These are phyloP conservation scores for Cercospora nicotianae DNA, from an alignment of 2,329 filamentous ascomycete species.

Conservation along the genomic window DNA sequence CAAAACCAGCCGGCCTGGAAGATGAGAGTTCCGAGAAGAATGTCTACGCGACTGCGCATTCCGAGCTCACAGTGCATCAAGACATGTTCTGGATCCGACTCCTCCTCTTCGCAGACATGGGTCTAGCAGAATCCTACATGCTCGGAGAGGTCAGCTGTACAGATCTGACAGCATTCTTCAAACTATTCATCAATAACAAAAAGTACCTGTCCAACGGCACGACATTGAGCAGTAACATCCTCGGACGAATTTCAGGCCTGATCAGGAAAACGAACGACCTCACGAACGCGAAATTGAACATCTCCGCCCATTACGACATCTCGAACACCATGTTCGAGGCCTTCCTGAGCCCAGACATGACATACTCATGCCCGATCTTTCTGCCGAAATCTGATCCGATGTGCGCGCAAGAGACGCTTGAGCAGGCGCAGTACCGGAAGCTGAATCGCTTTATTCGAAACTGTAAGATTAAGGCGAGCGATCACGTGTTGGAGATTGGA, in stretches of 20 bases:
- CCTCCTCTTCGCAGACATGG: constrained; percentile 71
- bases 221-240: constrained; percentile 61
- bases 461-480: constrained; percentile 61
- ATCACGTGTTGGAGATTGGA: constrained; percentile 73
- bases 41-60: constrained; percentile 44
- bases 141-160: constrained; percentile 67
- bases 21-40: constrained; percentile 41
- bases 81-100: constrained; percentile 71
- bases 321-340: constrained; percentile 74
- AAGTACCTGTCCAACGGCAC: constrained; percentile 63
- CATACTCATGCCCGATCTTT: constrained; percentile 72
- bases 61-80: constrained; percentile 61
- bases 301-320: constrained; percentile 73
- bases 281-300: constrained; percentile 61
- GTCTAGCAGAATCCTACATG: constrained; percentile 73
- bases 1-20: constrained; percentile 19
- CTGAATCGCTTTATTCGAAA: constrained; percentile 65
- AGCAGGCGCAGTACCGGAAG: constrained; percentile 68
- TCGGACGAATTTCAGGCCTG: constrained; percentile 58
- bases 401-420: constrained; percentile 57
- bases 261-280: constrained; percentile 50
- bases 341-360: constrained; percentile 74
- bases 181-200: constrained; percentile 64
- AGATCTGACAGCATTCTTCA: constrained; percentile 68
- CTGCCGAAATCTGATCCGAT: constrained; percentile 45